These are phyloP conservation scores for Schizosaccharomyces lindneri DNA, from an alignment of 805 yeast species.

Conservation along the genomic window DNA sequence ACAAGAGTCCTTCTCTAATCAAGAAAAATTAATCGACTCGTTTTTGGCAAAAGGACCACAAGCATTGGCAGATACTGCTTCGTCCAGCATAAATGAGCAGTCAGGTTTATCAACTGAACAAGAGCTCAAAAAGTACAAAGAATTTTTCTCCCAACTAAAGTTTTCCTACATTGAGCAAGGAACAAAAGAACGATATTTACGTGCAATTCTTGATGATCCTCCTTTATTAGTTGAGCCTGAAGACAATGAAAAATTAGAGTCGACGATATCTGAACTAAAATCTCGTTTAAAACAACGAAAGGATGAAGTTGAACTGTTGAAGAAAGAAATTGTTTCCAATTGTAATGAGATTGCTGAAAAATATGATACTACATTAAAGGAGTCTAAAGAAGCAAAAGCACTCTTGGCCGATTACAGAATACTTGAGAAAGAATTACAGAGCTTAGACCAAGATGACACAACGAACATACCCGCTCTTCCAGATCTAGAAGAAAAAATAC, in stretches of 20 bases:
- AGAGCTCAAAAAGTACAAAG: constrained; percentile 8
- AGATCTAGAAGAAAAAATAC: background rate
- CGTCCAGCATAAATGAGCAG: background rate
- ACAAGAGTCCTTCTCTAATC: too few relatives aligned
- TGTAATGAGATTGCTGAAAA: background rate
- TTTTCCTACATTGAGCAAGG: constrained; percentile 49
- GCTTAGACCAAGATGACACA: background rate
- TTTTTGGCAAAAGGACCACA: background rate
- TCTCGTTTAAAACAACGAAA: background rate
- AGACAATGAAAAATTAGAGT: background rate
- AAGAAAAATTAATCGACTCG: background rate
- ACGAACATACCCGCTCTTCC: background rate
- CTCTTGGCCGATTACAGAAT: background rate
- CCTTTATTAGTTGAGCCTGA: background rate
- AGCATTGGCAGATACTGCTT: background rate
- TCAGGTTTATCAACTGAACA: background rate
- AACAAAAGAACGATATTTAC: constrained; percentile 37
- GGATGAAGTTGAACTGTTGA: background rate
- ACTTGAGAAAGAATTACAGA: background rate
- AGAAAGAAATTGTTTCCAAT: background rate
- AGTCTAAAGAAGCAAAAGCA: background rate
- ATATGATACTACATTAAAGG: background rate
- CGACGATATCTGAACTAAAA: background rate
- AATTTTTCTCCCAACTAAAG: constrained; percentile 28
- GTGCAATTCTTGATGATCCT: constrained; percentile 20